Conservation (phyloP, 2,329 filamentous ascomycete species). For the Camptophora hylomeconis region DNA sequence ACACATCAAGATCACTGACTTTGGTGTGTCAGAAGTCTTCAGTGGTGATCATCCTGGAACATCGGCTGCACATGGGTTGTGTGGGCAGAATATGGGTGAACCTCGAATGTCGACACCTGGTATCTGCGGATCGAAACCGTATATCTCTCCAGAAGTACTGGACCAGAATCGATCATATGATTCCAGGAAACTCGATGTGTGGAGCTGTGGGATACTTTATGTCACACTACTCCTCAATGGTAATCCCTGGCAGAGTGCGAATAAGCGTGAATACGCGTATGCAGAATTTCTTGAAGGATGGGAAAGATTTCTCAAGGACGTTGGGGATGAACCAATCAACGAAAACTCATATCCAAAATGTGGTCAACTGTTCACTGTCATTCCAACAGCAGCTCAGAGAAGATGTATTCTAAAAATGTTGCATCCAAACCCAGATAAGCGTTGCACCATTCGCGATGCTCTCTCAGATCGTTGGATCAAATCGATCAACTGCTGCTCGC, state of each 20-base stretch:
- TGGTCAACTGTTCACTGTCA: conserved; percentile 47
- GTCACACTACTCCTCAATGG: conserved; percentile 61
- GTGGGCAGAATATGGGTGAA: conserved; percentile 58
- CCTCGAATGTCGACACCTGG: conserved; percentile 62
- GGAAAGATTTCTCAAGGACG: conserved; percentile 47
- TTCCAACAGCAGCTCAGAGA: conserved; percentile 56
- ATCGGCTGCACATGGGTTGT: conserved; percentile 58
- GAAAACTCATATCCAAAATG: conserved; percentile 55
- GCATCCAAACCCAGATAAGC: conserved; percentile 59
- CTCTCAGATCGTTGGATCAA: conserved; percentile 60
- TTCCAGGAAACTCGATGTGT: conserved; percentile 69
- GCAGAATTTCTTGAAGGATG: conserved; percentile 53
- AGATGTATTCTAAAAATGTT: conserved; percentile 69
- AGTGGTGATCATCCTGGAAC: conserved; percentile 68
- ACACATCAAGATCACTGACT: conserved; percentile 82
- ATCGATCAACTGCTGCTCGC: conserved; percentile 65
- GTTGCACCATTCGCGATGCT: conserved; percentile 56
- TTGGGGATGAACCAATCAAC: conserved; percentile 23
- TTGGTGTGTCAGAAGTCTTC: conserved; percentile 81
- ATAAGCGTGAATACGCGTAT: conserved; percentile 46
- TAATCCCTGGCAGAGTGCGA: conserved; percentile 61
- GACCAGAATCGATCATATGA: conserved; percentile 55
- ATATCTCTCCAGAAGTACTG: conserved; percentile 77
- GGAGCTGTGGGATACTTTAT: conserved; percentile 75
- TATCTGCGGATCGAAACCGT: conserved; percentile 73